Base-by-base conservation (phyloP, 805 yeast species). In the Ascoidea tarda region DNA sequence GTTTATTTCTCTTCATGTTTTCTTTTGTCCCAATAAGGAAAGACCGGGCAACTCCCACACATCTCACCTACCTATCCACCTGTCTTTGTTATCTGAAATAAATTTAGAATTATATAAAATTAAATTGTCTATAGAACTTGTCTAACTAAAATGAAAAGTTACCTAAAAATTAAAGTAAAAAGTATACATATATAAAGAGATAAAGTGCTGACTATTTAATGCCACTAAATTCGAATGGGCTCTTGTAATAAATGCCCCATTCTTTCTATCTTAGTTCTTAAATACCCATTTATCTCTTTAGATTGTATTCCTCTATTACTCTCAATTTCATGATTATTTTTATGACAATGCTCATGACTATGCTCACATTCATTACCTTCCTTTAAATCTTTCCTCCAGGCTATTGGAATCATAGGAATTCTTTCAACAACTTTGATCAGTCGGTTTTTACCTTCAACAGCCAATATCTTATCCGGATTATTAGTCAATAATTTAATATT, bases 351-450 rank as follows among this genome's bases (percentile, higher is more conserved):
- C 12, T 46, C 47, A 16, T 46, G 2, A 46, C 2, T n/a, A 46
- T 46, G 12, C 12, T 46, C 21, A 16, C 16, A 2, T 2, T 46
- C 47, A 16, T 46, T 4, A 38, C 44, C 44, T 38, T 38, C 14
- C 2, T 62, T 76, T 38, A 14, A 38, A 10, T 38, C 4, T 38
- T 38, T 4, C 14, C 44, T 75, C 99, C 99, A 93, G 6, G 96
- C 90, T 52, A 90, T 74, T 12, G 99, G 99, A 4, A 93, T 78
- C 99, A 93, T 93, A 45, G 99, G 96, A 2, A 91, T 89, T 58
- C 99, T 78, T 65, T 91, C 93, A 32, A 77, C 75, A 48, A 95
- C 98, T 56, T 74, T 76, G 33, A 93, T 80, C 51, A 78, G 71
- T 46, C 84, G 75, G 60, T 87, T 75, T 62, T 79, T 81, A 46